A percentile compares a stretch with the other conserved stretches of the same genome.
Evolutionary conservation across 2,329 filamentous ascomycete genomes (phyloP).

Genomic region (Colletotrichum lentis): DNA sequence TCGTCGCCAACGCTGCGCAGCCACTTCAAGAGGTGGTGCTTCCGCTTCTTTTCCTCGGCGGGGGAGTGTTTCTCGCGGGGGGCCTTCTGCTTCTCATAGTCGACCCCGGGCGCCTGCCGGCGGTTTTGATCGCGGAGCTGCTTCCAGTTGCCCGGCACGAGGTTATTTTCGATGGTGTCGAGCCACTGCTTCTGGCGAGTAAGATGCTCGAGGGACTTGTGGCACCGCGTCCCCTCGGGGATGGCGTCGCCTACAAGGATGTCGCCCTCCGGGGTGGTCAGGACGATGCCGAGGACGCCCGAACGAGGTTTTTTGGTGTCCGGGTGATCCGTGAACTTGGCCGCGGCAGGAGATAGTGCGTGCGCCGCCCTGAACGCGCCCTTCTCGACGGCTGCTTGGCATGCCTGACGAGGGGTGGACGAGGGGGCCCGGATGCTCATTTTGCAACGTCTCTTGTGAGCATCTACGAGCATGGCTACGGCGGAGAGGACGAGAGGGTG

Average conservation of each 20-base stretch:
- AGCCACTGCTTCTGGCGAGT: background rate
- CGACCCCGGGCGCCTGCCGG: background rate
- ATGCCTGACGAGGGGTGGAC: background rate
- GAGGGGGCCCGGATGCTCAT: background rate
- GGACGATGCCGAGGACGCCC: background rate
- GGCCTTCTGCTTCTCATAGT: background rate
- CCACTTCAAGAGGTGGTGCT: background rate
- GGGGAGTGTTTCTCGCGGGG: no score
- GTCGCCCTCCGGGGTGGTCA: conserved; percentile 9
- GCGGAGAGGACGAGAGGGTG: background rate
- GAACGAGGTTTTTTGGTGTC: background rate
- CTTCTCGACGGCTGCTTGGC: background rate
- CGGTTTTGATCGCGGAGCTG: background rate
- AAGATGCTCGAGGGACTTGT: background rate
- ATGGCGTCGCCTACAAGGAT: background rate
- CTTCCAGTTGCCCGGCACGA: conserved; percentile 9
- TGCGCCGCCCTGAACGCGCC: background rate
- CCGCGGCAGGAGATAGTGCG: background rate
- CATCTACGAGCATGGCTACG: background rate
- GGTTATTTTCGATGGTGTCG: background rate
- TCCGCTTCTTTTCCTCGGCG: background rate
- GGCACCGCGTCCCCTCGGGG: background rate
- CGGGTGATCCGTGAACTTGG: background rate
- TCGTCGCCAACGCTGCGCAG: background rate
- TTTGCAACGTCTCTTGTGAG: background rate